Evolutionary conservation across 1,284 basidiomycete genomes (phyloP), one percentile per base, ranked within the genome.

Genomic region (Neolentinus lepideus): DNA sequence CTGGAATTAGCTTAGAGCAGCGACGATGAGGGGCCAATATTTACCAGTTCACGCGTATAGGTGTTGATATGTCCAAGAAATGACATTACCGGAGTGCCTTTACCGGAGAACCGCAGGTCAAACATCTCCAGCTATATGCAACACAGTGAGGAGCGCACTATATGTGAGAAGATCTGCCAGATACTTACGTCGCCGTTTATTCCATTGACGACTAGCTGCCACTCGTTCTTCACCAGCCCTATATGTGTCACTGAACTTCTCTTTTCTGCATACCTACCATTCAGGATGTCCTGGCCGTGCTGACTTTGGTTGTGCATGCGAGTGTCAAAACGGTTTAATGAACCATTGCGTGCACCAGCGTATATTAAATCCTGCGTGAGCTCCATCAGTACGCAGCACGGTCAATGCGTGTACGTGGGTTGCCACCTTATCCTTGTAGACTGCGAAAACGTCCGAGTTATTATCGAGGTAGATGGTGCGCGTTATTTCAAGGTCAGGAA

Each of bases 321-420:
- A 43, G 74, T 71, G 66, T 89, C 87, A 61, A 85, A 88, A 21
- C 81, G 75, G 27, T 72, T 66, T 52, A 88, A 72, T 6, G 69
- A 64, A 24, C 86, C 87, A 55, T 79, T 83, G 9, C 87, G 77
- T n/a, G 78, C 69, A 21, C 86, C 86, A 0, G 83, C 70, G 60
- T 84, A 84, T 19, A 86, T 66, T 3, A 79, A 64, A 47, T 75
- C 67, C 85, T 88, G 54, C 11, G 48, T 46, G 54, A 48, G 54
- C 51, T 16, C 27, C 45, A 47, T 25, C 22, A 48, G 54, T 43
- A 55, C 46, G 48, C 56, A 11, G 25, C 26, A 45, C 9, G 25
- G 36, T 27, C n/a, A 22, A 33, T 47, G 22, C 36, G 10, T 45
- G 11, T 27, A 45, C 47, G 16, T 1, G 31, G 38, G 16, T 19